A percentile compares a stretch with the other conserved stretches of the same genome.
These are phyloP conservation scores for Populus deltoides DNA, from an alignment of 345 rosid species.

Conservation along the genomic window DNA sequence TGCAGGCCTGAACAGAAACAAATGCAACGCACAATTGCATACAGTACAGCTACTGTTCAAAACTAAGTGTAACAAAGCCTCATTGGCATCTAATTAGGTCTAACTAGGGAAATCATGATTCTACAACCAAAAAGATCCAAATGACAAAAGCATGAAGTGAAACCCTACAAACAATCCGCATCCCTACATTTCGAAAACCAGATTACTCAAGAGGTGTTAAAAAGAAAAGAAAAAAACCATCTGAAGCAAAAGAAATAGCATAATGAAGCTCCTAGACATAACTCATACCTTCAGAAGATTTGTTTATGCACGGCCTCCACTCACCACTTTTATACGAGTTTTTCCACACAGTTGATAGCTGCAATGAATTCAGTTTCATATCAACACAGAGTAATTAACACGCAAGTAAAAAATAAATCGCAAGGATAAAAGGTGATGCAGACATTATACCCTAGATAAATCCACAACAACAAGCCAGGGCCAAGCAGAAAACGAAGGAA, in stretches of 20 bases:
- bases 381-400: neutral
- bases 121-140: neutral
- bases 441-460: neutral
- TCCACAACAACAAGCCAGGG: neutral
- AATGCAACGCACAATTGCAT: neutral
- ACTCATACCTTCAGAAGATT: slow-evolving; percentile 64
- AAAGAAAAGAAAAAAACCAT: neutral
- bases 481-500: neutral
- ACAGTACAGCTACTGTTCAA: neutral
- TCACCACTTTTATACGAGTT: slow-evolving; percentile 67
- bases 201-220: neutral
- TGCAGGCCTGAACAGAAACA: neutral
- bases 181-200: neutral
- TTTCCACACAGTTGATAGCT: slow-evolving; percentile 92
- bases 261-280: neutral
- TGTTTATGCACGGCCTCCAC: slow-evolving; percentile 76
- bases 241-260: neutral
- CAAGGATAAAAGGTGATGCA: neutral
- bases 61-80: neutral
- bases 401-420: neutral
- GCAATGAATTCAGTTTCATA: slow-evolving; percentile 20
- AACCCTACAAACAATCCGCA: neutral
- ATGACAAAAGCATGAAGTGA: neutral
- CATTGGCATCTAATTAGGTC: neutral
- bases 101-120: neutral